phyloP scores from a whole-genome alignment of 768 basidiomycete genomes.

The Suillus brevipes region DNA sequence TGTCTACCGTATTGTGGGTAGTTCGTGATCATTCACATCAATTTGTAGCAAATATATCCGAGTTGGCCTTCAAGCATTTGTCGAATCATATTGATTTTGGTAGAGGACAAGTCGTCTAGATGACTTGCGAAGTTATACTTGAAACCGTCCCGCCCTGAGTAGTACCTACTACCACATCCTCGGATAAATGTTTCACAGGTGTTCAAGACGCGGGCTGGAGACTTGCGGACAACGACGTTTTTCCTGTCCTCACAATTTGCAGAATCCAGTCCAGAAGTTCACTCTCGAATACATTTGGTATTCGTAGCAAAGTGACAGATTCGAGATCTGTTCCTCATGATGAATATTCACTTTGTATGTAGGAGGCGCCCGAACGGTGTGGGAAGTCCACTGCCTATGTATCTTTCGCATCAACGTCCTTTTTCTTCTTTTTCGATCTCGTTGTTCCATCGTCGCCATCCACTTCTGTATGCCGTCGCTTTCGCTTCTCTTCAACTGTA shows the following conservation, averaged over 20 bases:
- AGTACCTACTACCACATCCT: neutral
- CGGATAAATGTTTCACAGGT: neutral
- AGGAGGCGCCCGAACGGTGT: neutral
- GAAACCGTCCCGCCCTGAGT: neutral
- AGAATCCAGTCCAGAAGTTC: no score
- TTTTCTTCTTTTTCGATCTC: conserved; percentile 45
- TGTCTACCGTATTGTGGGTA: neutral
- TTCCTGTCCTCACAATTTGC: no score
- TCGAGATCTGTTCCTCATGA: no score
- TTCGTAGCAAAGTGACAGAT: no score
- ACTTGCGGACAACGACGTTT: no score
- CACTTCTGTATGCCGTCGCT: conserved; percentile 47
- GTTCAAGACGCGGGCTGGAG: neutral
- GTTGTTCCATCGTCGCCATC: conserved; percentile 29
- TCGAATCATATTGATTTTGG: neutral
- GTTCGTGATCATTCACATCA: no score
- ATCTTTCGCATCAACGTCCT: conserved; percentile 13
- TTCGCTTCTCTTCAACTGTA: conserved; percentile 77
- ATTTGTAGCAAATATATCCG: no score
- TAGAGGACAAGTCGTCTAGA: neutral
- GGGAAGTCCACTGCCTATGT: neutral
- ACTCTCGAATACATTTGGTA: no score
- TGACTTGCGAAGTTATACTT: neutral
- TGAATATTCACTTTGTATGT: no score
- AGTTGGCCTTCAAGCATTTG: no score